Evolutionary conservation across 176 grass and related monocot genomes (phyloP), one percentile per base, ranked within the genome.

Genomic region (Bromus sterilis): DNA sequence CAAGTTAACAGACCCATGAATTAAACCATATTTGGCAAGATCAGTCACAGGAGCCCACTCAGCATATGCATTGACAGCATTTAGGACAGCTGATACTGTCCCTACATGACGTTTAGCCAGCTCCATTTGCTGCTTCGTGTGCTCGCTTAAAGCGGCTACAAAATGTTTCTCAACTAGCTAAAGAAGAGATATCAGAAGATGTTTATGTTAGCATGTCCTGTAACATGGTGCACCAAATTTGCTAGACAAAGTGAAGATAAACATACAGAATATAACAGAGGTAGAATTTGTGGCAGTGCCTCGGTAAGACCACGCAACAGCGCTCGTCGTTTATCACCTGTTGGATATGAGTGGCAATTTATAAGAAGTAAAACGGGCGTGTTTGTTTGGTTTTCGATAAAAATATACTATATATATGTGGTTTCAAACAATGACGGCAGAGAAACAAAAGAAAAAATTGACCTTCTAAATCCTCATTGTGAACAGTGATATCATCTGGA

Each of bases 381-480:
- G 26, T 74, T 57, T 44, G 40, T 64, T 33, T 25, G 71, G 39
- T 71, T 68, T 68, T 70, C 46, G 61, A 53, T 78, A 75, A 11
- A 58, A 64, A 11, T 69, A 75, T 25, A 74, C n/a, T 61, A 13
- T 48, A 26, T 32, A 41, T 24, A 51, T 82, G 39, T 10, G 44
- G 11, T 76, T 84, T 84, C 20, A 78, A 61, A 37, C 8, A 84
- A 83, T 16, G 44, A 68, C 7, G 28, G 80, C 9, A 83, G 9
- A 63, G 44, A 64, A 84, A 69, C 23, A 51, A 34, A 77, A 18
- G 37, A 33, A 20, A 75, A n/a, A 75, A 46, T 56, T 43, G 79
- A 93, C 96, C 96, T 91, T 95, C 96, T 66, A 98, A 79, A 87
- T 98, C 96, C 60, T 98, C 96, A 56, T 98, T 98, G 83, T 98